Evolutionary conservation across 352 stramenopile genomes (phyloP), one percentile per base, ranked within the genome.

Genomic region (Discostella stelligera): DNA sequence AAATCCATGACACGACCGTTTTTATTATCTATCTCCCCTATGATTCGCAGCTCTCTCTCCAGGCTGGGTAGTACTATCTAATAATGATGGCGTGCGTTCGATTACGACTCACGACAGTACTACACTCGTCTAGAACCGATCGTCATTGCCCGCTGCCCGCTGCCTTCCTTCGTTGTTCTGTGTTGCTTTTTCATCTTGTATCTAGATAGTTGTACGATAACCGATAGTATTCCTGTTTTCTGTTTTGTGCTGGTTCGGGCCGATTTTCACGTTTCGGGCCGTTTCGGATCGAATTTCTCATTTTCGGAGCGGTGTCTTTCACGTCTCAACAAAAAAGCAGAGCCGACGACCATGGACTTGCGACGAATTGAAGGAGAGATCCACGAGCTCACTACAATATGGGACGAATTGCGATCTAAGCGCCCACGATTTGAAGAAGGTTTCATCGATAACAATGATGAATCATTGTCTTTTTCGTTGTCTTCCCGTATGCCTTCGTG

Each of bases 1-100:
- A 90, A 90, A 69, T 90, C 84, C 77, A 86, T 84, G 61, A 75
- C n/a, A n/a, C 84, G 21, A 48, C 60, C 64, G 64, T 11, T 50
- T 65, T 50, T 61, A n/a, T 61, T 39, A 37, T 61, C 2, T 41
- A 23, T 23, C 23, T 37, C 49, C 30, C 5, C 20, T 58, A 25
- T n/a, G n/a, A n/a, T 30, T 9, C n/a, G 30, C 7, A 23, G 25
- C 50, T 10, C 23, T 21, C 6, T 14, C 27, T 14, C 27, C 27
- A 32, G 27, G 27, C 5, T 32, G 27, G 3, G 50, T 58, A 13
- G 50, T 58, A 32, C 27, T 32, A n/a, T n/a, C n/a, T n/a, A n/a
- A n/a, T n/a, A n/a, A n/a, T n/a, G n/a, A n/a, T n/a, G n/a, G n/a
- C n/a, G n/a, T n/a, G 27, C 27, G 27, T 32, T 5, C 27, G 27